Evolutionary conservation across 2,329 filamentous ascomycete species (phyloP).

Genomic region (Rasamsonia emersonii): DNA sequence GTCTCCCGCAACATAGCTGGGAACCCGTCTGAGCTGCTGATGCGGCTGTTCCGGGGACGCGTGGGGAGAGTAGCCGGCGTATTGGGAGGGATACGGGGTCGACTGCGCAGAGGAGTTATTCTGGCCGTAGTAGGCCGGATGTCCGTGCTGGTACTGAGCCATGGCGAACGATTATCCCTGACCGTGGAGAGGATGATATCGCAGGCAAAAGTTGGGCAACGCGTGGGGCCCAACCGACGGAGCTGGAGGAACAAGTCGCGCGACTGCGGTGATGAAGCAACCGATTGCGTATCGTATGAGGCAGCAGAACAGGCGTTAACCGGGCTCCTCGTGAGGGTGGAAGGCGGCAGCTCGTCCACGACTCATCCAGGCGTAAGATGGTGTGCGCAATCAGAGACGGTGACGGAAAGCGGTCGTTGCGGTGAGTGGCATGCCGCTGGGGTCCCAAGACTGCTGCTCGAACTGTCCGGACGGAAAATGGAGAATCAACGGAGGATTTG

Average conservation of each 20-base stretch:
- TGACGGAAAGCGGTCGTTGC: too few relatives aligned
- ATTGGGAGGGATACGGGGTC: constrained; percentile 18
- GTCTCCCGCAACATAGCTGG: constrained; percentile 70
- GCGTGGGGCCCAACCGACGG: neutral
- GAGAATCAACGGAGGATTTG: too few relatives aligned
- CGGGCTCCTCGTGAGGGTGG: neutral
- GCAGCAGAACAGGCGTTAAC: neutral
- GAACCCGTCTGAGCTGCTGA: constrained; percentile 44
- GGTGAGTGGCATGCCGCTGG: too few relatives aligned
- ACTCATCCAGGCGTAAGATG: neutral
- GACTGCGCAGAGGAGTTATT: constrained; percentile 20
- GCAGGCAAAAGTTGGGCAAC: neutral
- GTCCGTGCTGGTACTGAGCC: constrained; percentile 49
- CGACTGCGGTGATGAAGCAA: neutral
- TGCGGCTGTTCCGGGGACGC: constrained; percentile 32
- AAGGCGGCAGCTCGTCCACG: neutral
- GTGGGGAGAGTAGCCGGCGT: constrained; percentile 35
- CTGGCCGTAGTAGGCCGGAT: constrained; percentile 38
- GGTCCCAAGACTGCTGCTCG: too few relatives aligned
- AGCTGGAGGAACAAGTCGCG: neutral
- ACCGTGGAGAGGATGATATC: neutral
- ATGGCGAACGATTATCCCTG: constrained; percentile 27
- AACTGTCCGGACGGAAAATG: too few relatives aligned
- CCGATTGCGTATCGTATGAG: too few relatives aligned
- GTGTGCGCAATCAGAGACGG: too few relatives aligned